phyloP scores from a whole-genome alignment of 768 basidiomycete species.

The Mrakia gelida region DNA sequence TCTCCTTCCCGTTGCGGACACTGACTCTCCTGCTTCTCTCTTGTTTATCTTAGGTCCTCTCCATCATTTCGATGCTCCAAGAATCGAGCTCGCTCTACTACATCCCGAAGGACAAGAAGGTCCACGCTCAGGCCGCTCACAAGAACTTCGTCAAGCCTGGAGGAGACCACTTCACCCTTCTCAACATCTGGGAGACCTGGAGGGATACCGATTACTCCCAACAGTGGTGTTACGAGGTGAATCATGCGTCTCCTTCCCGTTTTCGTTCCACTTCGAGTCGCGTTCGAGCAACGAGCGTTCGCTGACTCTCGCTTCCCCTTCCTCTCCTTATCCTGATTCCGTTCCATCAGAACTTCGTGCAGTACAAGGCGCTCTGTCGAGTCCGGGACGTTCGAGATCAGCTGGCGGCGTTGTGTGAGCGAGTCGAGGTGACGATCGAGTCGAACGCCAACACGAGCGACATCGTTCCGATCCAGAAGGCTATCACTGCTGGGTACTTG shows the following conservation, averaged over 20 bases:
- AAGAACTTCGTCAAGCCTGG: conserved; percentile 94
- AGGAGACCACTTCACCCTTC: conserved; percentile 93
- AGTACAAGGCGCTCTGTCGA: conserved; percentile 88
- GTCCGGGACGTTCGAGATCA: conserved; percentile 96
- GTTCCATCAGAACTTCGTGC: conserved; percentile 57
- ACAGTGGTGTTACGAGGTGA: conserved; percentile 86
- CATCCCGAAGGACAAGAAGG: conserved; percentile 95
- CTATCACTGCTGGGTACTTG: conserved; percentile 82
- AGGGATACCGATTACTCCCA: conserved; percentile 95
- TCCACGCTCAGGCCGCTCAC: conserved; percentile 94
- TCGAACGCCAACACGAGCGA: conserved; percentile 89
- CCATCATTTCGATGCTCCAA: conserved; percentile 94
- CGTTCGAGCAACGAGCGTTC: not conserved
- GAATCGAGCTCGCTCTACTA: conserved; percentile 94
- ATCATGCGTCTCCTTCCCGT: conserved; percentile 18
- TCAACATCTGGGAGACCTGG: conserved; percentile 99
- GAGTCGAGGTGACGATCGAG: conserved; percentile 86
- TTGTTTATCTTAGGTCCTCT: conserved; percentile 63
- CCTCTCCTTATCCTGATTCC: not conserved
- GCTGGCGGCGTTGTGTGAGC: conserved; percentile 88
- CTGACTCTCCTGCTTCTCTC: not conserved
- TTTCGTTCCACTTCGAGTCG: not conserved
- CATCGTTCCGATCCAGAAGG: conserved; percentile 89
- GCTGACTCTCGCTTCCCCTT: not conserved
- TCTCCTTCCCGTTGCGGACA: not conserved